Evolutionary conservation across 2,329 filamentous ascomycete genomes (phyloP).

Genomic region (Colletotrichum australisinense): DNA sequence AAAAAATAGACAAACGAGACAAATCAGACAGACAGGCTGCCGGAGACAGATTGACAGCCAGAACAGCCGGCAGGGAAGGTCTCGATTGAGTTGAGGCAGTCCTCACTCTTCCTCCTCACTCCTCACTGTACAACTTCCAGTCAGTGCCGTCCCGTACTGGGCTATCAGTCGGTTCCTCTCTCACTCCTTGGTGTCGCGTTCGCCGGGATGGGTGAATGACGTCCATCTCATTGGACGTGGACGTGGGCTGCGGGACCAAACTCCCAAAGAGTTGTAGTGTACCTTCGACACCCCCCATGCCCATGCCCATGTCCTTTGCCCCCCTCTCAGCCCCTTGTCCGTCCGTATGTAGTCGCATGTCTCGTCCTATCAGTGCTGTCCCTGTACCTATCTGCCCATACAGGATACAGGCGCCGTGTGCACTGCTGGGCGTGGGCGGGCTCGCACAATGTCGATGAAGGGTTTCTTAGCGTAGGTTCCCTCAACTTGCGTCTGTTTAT

Average conservation of each 20-base stretch:
- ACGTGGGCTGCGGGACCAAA: slow-evolving; percentile 8
- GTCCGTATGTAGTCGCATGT: neutral
- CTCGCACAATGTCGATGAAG: neutral
- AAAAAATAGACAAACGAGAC: slow-evolving; percentile 3
- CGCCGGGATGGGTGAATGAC: slow-evolving; percentile 35
- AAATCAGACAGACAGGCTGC: neutral
- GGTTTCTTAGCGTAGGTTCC: slow-evolving; percentile 20
- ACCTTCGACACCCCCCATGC: slow-evolving; percentile 15
- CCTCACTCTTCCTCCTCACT: neutral
- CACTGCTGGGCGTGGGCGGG: slow-evolving; percentile 6
- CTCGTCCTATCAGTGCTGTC: slow-evolving; percentile 12
- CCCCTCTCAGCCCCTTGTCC: slow-evolving; percentile 7
- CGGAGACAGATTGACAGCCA: slow-evolving; percentile 12
- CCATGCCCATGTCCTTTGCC: slow-evolving; percentile 25
- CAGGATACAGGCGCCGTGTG: neutral
- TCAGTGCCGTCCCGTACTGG: slow-evolving; percentile 13
- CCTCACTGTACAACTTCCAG: slow-evolving; percentile 17
- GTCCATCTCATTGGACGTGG: slow-evolving; percentile 29
- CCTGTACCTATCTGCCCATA: slow-evolving; percentile 2
- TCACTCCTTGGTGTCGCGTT: slow-evolving; percentile 26
- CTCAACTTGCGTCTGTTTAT: slow-evolving; percentile 27
- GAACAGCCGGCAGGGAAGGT: slow-evolving; percentile 26
- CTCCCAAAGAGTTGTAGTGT: slow-evolving; percentile 10
- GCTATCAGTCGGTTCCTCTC: slow-evolving; percentile 19
- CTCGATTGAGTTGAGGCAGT: slow-evolving; percentile 35